A percentile compares a stretch with the other conserved stretches of the same genome.
Conservation (phyloP, 441 rosid species). For the Gossypium schwendimanii region DNA sequence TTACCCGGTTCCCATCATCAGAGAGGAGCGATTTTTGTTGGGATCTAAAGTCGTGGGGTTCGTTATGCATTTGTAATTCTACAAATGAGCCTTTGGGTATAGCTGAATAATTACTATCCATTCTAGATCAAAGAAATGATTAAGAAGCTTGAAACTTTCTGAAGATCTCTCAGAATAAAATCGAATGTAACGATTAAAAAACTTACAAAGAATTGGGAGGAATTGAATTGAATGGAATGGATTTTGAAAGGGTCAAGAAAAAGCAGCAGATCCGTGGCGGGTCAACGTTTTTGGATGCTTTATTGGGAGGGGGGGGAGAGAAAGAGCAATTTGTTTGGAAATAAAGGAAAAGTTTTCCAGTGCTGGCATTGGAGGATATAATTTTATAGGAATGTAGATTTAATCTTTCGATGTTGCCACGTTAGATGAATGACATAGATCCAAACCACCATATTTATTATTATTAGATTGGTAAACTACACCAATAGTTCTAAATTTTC, state of each 20-base stretch:
- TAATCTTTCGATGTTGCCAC: background rate
- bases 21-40: slow-evolving; percentile 31
- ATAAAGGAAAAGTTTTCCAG: background rate
- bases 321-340: slow-evolving; percentile 10
- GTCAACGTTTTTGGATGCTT: slow-evolving; percentile 26
- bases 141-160: background rate
- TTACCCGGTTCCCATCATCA: slow-evolving; percentile 32
- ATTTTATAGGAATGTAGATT: background rate
- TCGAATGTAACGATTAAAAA: background rate
- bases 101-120: slow-evolving; percentile 70
- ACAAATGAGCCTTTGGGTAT: slow-evolving; percentile 48
- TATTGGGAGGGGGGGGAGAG: background rate
- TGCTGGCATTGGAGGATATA: slow-evolving; percentile 18
- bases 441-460: background rate
- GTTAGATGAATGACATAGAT: background rate
- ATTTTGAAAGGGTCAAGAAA: background rate
- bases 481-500: too few species aligned
- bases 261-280: slow-evolving; percentile 21
- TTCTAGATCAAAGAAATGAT: slow-evolving; percentile 9
- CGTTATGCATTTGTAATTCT: slow-evolving; percentile 48
- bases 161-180: background rate
- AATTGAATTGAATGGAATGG: background rate
- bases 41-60: slow-evolving; percentile 21
- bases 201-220: slow-evolving; percentile 13
- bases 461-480: background rate